Evolutionary conservation across 176 grass and related monocot genomes (phyloP).

Genomic region (Oryza meyeriana): DNA sequence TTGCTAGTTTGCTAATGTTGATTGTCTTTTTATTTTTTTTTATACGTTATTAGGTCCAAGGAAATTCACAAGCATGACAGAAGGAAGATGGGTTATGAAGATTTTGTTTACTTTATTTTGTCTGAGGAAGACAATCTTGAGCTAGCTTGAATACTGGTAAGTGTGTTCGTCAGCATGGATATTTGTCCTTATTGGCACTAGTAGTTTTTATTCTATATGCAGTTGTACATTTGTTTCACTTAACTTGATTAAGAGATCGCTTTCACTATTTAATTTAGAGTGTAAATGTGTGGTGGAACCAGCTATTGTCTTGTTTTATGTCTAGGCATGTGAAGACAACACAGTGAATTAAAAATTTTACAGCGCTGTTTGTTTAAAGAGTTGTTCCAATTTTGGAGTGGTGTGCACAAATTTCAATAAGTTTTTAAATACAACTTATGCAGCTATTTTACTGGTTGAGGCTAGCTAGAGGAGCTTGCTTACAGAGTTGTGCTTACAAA

Average conservation of each 20-base stretch:
- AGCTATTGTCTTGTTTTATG: not conserved
- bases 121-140: slow-evolving; percentile 97
- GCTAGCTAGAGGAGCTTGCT: not conserved
- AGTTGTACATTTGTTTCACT: not conserved
- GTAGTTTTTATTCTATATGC: slow-evolving; percentile 8
- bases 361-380: too few species aligned
- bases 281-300: not conserved
- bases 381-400: not conserved
- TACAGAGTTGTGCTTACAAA: not conserved
- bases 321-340: not conserved
- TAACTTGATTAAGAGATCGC: slow-evolving; percentile 6
- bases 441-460: not conserved
- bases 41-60: slow-evolving; percentile 58
- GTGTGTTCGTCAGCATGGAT: slow-evolving; percentile 10
- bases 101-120: slow-evolving; percentile 99
- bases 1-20: slow-evolving; percentile 19
- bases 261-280: slow-evolving; percentile 14
- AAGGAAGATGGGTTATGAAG: slow-evolving; percentile 99
- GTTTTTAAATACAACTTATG: not conserved
- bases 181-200: slow-evolving; percentile 5
- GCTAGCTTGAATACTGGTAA: slow-evolving; percentile 99
- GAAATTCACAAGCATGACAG: slow-evolving; percentile 89
- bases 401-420: not conserved
- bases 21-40: slow-evolving; percentile 7
- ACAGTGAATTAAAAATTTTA: not conserved